Conservation (phyloP, 768 basidiomycete species). For the Collybia sordida region DNA sequence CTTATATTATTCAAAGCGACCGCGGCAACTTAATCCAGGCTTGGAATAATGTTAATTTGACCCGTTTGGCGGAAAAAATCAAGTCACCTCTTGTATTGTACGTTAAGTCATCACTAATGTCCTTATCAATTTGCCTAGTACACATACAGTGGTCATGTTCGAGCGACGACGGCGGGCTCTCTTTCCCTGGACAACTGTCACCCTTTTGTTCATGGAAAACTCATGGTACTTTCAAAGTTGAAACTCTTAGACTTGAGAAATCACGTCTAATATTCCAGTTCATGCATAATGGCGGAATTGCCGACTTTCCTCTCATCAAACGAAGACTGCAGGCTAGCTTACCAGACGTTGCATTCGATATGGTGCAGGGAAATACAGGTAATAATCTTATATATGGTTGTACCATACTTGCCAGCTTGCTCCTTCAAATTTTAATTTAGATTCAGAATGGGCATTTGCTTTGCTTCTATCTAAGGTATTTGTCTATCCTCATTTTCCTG, state of each 20-base stretch:
- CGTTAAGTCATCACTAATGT: constrained; percentile 19
- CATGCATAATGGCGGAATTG: constrained; percentile 97
- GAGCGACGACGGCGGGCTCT: constrained; percentile 90
- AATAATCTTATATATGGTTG: constrained; percentile 11
- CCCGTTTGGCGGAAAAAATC: constrained; percentile 95
- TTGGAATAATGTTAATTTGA: constrained; percentile 95
- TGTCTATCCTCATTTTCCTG: not conserved
- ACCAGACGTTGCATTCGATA: constrained; percentile 81
- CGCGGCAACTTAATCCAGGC: constrained; percentile 54
- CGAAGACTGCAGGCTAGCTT: constrained; percentile 74
- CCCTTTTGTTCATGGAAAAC: constrained; percentile 87
- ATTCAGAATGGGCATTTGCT: constrained; percentile 98
- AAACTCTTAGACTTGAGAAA: not conserved
- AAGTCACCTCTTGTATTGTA: constrained; percentile 95
- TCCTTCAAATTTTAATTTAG: constrained; percentile 32
- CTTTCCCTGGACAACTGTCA: constrained; percentile 94
- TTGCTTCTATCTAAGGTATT: constrained; percentile 80
- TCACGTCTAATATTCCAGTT: constrained; percentile 48
- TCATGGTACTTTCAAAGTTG: constrained; percentile 67
- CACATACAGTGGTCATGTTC: constrained; percentile 73
- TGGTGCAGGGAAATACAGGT: constrained; percentile 94
- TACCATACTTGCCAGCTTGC: not conserved
- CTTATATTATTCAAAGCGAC: not conserved
- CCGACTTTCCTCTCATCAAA: constrained; percentile 80
- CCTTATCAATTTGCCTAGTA: not conserved